Evolutionary conservation across 352 stramenopile genomes (phyloP).

Genomic region (Aphanomyces stellatus): DNA sequence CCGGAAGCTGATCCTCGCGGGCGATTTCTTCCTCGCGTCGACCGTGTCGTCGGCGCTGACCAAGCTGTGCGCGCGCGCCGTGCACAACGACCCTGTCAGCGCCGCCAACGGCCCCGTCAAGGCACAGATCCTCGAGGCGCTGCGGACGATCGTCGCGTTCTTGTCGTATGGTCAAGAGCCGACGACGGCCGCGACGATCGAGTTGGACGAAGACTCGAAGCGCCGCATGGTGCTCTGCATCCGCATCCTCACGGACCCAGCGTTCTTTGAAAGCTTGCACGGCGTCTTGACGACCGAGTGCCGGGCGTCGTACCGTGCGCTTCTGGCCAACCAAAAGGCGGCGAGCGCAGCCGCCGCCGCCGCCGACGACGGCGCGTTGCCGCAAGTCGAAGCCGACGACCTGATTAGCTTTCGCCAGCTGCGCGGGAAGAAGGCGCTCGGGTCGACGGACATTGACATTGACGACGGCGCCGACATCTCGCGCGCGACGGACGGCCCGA

Average conservation of each 20-base stretch:
- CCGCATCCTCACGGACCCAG: conserved; percentile 90
- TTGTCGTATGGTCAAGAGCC: conserved; percentile 46
- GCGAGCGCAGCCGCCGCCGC: conserved; percentile 41
- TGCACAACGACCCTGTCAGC: conserved; percentile 39
- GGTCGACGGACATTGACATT: conserved; percentile 94
- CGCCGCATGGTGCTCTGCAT: conserved; percentile 94
- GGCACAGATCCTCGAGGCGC: conserved; percentile 57
- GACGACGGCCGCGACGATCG: conserved; percentile 66
- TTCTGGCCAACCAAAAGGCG: conserved; percentile 69
- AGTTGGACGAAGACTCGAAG: conserved; percentile 91
- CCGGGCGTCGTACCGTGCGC: conserved; percentile 58
- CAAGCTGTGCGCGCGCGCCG: conserved; percentile 92
- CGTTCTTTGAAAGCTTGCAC: conserved; percentile 48
- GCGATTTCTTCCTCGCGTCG: conserved; percentile 96
- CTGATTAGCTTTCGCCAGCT: conserved; percentile 98
- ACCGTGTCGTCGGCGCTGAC: conserved; percentile 90
- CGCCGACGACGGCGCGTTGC: conserved; percentile 45
- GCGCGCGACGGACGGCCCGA: conserved; percentile 82
- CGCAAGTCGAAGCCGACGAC: conserved; percentile 85
- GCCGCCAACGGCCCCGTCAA: conserved; percentile 43
- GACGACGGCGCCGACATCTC: conserved; percentile 96
- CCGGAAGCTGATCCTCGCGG: conserved; percentile 83
- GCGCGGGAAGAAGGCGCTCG: conserved; percentile 86
- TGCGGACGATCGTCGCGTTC: conserved; percentile 66
- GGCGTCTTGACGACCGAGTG: conserved; percentile 77